These are phyloP conservation scores for Loxodes magnus DNA, from an alignment of 73 alveolate genomes.

Conservation along the genomic window DNA sequence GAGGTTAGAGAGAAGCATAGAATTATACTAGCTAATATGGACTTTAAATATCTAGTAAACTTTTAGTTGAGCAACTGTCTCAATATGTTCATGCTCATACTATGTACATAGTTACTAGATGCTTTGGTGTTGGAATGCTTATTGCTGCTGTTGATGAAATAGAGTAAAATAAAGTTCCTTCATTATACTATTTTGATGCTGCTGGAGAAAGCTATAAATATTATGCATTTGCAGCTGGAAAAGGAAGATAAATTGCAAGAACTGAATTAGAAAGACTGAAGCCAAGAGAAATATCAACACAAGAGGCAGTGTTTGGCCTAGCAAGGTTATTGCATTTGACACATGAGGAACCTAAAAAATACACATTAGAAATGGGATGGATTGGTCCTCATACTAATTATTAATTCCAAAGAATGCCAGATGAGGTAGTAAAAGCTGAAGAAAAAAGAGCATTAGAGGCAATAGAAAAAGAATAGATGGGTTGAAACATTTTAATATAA, in stretches of 20 bases:
- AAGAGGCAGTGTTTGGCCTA: constrained; percentile 53
- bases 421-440: neutral
- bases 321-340: constrained; percentile 43
- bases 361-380: constrained; percentile 48
- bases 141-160: constrained; percentile 54
- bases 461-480: constrained; percentile 11
- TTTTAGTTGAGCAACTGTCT: constrained; percentile 79
- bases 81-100: constrained; percentile 72
- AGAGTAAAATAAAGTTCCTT: constrained; percentile 56
- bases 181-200: constrained; percentile 73
- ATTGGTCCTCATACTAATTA: constrained; percentile 28
- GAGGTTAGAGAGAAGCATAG: constrained; percentile 80
- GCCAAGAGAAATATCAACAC: constrained; percentile 50
- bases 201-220: constrained; percentile 78
- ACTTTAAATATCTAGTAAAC: constrained; percentile 52
- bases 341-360: constrained; percentile 61
- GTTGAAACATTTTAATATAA: too few relatives aligned
- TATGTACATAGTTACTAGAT: constrained; percentile 68
- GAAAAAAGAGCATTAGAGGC: constrained; percentile 10
- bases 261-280: constrained; percentile 82
- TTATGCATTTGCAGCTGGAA: constrained; percentile 85
- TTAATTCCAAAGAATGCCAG: constrained; percentile 1
- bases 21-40: constrained; percentile 65
- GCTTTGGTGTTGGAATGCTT: constrained; percentile 74
- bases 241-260: constrained; percentile 80